A percentile compares a stretch with the other conserved stretches of the same genome.
phyloP scores from a whole-genome alignment of 306 rosid species.

The Cicer bijugum region DNA sequence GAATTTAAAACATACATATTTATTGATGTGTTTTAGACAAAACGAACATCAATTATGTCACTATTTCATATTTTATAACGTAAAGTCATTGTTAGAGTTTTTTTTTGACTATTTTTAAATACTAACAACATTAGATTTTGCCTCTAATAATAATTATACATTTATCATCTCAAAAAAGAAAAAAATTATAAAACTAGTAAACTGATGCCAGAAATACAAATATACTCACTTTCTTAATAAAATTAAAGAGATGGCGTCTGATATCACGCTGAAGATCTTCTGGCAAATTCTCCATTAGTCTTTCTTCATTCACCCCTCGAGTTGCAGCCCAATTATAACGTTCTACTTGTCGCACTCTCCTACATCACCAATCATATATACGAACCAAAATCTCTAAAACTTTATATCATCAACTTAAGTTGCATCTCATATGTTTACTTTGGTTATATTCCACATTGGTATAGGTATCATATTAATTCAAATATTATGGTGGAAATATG shows the following conservation, averaged over 20 bases:
- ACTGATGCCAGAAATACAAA: background rate
- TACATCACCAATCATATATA: conserved; percentile 41
- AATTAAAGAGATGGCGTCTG: conserved; percentile 72
- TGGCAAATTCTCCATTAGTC: conserved; percentile 73
- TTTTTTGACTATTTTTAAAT: too few relatives aligned
- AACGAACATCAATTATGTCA: too few relatives aligned
- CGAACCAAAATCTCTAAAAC: background rate
- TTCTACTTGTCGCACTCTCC: conserved; percentile 81
- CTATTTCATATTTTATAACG: too few relatives aligned
- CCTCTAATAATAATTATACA: background rate
- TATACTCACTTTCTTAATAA: conserved; percentile 42
- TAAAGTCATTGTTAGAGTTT: too few relatives aligned
- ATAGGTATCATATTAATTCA: too few relatives aligned
- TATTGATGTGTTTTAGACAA: too few relatives aligned
- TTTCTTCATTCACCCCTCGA: conserved; percentile 90
- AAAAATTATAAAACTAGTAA: background rate
- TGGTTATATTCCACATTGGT: background rate
- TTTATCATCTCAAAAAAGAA: background rate
- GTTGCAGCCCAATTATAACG: conserved; percentile 88
- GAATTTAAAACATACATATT: too few relatives aligned
- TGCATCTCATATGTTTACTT: conserved; percentile 1
- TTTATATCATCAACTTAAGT: background rate
- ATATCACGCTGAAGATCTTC: conserved; percentile 84
- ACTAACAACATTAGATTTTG: too few relatives aligned
- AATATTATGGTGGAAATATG: background rate